Evolutionary conservation across 1,139 yeast species (phyloP).

Genomic region (Candida tetrigidarum): DNA sequence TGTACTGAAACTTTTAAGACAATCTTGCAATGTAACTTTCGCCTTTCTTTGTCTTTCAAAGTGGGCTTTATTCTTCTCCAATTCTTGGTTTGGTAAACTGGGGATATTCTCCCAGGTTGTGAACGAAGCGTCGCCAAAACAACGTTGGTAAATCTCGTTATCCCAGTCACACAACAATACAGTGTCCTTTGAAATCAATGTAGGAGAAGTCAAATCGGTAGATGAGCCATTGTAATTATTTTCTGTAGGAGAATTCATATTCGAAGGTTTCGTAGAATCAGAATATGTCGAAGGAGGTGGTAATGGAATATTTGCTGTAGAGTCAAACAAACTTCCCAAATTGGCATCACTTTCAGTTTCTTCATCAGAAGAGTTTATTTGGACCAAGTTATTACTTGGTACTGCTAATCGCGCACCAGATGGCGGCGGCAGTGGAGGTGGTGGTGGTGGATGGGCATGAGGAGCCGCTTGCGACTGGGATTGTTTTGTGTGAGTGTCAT

Average conservation of each 20-base stretch:
- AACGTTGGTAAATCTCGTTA: conserved; percentile 45
- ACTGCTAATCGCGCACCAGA: neutral
- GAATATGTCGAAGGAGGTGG: conserved; percentile 23
- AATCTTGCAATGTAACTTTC: conserved; percentile 71
- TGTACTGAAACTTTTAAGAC: conserved; percentile 73
- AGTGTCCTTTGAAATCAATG: conserved; percentile 36
- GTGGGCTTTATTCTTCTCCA: conserved; percentile 48
- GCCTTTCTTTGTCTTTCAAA: conserved; percentile 46
- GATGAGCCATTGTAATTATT: conserved; percentile 12
- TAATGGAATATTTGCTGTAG: conserved; percentile 26
- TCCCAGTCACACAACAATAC: conserved; percentile 80
- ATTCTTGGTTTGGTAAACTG: conserved; percentile 53
- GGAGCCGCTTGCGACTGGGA: conserved; percentile 5
- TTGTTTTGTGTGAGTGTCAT: conserved; percentile 10
- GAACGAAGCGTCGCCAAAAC: conserved; percentile 50
- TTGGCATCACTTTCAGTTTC: conserved; percentile 23
- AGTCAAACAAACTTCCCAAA: conserved; percentile 34
- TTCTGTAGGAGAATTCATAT: conserved; percentile 27
- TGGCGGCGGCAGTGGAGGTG: conserved; percentile 11
- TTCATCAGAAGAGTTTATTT: conserved; percentile 21
- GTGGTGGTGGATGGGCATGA: conserved; percentile 7
- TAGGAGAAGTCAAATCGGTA: conserved; percentile 7
- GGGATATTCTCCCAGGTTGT: conserved; percentile 61
- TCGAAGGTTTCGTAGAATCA: conserved; percentile 27
- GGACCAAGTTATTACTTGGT: conserved; percentile 8